A percentile compares a stretch with the other conserved stretches of the same genome.
These are phyloP conservation scores for Alternaria gaisen DNA, from an alignment of 2,329 filamentous ascomycete species.

Conservation along the genomic window DNA sequence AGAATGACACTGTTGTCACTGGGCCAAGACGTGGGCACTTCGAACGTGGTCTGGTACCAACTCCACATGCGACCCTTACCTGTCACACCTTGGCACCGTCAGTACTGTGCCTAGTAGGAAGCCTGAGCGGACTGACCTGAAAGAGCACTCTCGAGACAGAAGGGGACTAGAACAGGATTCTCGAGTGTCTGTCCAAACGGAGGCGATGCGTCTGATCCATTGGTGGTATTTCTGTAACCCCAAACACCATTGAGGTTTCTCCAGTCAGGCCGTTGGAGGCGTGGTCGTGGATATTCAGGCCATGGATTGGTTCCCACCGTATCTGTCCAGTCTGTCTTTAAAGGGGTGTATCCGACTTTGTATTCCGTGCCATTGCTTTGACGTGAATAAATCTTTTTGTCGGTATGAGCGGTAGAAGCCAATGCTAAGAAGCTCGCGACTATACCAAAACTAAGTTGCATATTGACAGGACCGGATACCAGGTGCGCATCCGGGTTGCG, in stretches of 20 bases:
- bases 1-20: conserved; percentile 56
- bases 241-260: conserved; percentile 67
- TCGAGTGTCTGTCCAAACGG: conserved; percentile 56
- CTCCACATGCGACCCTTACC: conserved; percentile 51
- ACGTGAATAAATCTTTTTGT: conserved; percentile 19
- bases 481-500: neutral
- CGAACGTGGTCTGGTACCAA: conserved; percentile 63
- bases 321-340: conserved; percentile 61
- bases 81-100: conserved; percentile 52
- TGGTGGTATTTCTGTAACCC: conserved; percentile 59
- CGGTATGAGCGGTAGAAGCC: conserved; percentile 18
- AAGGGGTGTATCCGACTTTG: conserved; percentile 36
- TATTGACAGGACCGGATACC: conserved; percentile 7
- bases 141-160: conserved; percentile 63
- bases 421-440: conserved; percentile 22
- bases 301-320: conserved; percentile 63
- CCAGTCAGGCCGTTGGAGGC: conserved; percentile 64
- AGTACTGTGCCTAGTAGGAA: conserved; percentile 50
- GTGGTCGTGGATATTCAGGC: conserved; percentile 67
- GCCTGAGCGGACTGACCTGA: conserved; percentile 51
- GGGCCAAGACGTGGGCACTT: conserved; percentile 59
- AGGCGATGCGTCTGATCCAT: conserved; percentile 53
- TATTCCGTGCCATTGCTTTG: conserved; percentile 46
- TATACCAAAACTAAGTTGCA: conserved; percentile 28
- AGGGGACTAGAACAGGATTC: conserved; percentile 61